phyloP scores from a whole-genome alignment of 1,284 basidiomycete species.

The Papiliotrema nemorosa region DNA sequence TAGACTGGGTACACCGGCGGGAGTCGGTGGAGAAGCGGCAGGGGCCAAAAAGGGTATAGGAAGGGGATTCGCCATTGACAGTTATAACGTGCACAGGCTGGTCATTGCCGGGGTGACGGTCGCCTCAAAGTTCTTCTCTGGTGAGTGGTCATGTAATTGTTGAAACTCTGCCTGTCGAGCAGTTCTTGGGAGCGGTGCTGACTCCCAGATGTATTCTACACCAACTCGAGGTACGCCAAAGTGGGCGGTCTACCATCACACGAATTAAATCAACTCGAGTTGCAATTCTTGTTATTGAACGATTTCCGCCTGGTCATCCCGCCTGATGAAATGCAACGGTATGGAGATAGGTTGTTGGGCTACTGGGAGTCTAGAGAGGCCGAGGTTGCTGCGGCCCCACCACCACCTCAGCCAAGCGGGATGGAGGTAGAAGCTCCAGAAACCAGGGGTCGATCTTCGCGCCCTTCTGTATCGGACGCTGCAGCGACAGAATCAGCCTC shows the following conservation, averaged over 20 bases:
- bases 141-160: constrained; percentile 24
- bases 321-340: constrained; percentile 87
- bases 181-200: too few species aligned
- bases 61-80: constrained; percentile 86
- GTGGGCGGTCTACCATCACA: constrained; percentile 90
- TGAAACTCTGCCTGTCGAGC: too few species aligned
- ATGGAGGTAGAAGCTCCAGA: not conserved
- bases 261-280: constrained; percentile 93
- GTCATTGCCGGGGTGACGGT: constrained; percentile 98
- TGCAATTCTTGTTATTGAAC: constrained; percentile 94
- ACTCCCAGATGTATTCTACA: constrained; percentile 85
- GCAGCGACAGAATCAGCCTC: too few species aligned
- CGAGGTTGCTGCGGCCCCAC: not conserved
- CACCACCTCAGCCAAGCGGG: not conserved
- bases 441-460: too few species aligned
- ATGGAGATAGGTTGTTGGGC: constrained; percentile 78
- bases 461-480: too few species aligned
- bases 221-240: constrained; percentile 98
- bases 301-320: constrained; percentile 89
- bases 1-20: constrained; percentile 39
- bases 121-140: constrained; percentile 94
- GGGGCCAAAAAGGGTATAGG: constrained; percentile 17
- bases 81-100: constrained; percentile 91
- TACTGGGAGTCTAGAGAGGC: constrained; percentile 48
- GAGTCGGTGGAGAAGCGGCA: constrained; percentile 31